Evolutionary conservation across 305 asterid genomes (phyloP), one percentile per base, ranked within the genome.

Genomic region (Fraxinus sp.): DNA sequence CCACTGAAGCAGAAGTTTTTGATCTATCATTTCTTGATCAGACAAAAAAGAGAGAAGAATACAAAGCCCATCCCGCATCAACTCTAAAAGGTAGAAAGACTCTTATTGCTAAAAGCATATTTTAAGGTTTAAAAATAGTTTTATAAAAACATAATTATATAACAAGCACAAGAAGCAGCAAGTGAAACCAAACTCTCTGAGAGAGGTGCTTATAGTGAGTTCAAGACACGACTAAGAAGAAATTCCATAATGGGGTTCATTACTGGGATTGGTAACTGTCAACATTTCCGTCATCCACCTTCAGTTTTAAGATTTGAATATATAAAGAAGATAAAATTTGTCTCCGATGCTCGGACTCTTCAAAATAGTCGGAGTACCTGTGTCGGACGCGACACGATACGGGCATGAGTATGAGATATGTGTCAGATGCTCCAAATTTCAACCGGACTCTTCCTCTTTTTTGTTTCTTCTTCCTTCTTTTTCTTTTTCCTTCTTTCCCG

Each of bases 41-140:
- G 49, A 59, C 16, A 68, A 73, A 75, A 71, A 66, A 37, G 39
- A 75, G 79, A 49, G 36, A 55, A 80, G 33, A 28, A 74, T 74
- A 57, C 76, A 24, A 20, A 52, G 75, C 9, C n/a, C 75, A 70
- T 11, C 75, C 13, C 5, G 35, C 37, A 70, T 70, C n/a, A 81
- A 81, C 26, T 75, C 77, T 30, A 33, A 62, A 24, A 78, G 77
- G 71, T 82, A 39, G 28, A 14, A 41, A 13, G 49, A 11, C 73
- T 7, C 71, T 13, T 33, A 80, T 35, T 33, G n/a, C 59, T 1
- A 84, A 22, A 5, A 39, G 71, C 68, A 57, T 7, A 52, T 13
- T 11, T 36, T 55, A 7, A 73, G 68, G 18, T 16, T 49, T 74
- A n/a, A 4, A 28, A 64, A 1, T 13, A 28, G 39, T 36, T 26